These are phyloP conservation scores for Aspergillus pseudoglaucus DNA, from an alignment of 2,329 filamentous ascomycete species.

Conservation along the genomic window DNA sequence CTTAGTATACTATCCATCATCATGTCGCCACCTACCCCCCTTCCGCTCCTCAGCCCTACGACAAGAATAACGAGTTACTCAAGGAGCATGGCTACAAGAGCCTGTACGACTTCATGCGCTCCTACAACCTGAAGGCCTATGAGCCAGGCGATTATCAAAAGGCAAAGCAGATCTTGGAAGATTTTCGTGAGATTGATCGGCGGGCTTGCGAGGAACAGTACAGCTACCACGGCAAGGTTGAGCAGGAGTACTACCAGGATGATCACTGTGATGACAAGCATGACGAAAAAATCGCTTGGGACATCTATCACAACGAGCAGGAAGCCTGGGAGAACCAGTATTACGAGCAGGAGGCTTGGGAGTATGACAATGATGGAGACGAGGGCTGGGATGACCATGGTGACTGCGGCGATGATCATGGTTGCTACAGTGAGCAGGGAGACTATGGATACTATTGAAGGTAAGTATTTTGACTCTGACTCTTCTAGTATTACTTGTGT, in stretches of 20 bases:
- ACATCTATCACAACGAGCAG: too few species aligned
- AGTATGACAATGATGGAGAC: neutral
- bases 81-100: conserved; percentile 5
- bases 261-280: neutral
- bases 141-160: conserved; percentile 1
- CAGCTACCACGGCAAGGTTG: neutral
- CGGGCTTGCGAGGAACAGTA: neutral
- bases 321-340: neutral
- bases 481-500: too few species aligned
- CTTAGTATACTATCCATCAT: neutral
- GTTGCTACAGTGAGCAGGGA: too few species aligned
- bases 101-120: conserved; percentile 6
- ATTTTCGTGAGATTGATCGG: neutral
- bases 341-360: neutral
- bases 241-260: neutral
- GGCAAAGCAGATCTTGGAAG: conserved; percentile 3
- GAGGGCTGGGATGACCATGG: neutral
- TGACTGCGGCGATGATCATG: neutral
- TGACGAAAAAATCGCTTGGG: neutral
- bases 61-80: conserved; percentile 2
- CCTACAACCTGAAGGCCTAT: conserved; percentile 2
- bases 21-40: neutral
- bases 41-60: neutral
- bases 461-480: too few species aligned
- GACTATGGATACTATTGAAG: too few species aligned